Conservation (phyloP, 192 early-diverging fungal genomes). For the Jimgerdemannia lactiflua region DNA sequence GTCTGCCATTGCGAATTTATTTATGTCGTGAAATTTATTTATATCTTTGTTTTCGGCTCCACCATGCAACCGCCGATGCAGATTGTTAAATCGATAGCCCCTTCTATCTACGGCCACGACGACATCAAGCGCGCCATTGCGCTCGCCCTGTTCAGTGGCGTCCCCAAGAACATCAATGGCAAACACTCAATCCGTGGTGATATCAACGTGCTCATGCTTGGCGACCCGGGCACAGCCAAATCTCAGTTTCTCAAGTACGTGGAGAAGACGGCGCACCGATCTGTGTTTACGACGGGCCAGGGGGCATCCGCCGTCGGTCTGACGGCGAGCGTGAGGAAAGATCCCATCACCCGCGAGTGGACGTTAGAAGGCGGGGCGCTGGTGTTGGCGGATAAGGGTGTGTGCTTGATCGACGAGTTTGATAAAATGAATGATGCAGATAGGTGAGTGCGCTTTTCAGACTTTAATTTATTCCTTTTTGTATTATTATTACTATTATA, state of each 20-base stretch:
- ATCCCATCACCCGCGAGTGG: constrained; percentile 85
- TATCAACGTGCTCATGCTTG: constrained; percentile 95
- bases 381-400: constrained; percentile 83
- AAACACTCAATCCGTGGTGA: constrained; percentile 97
- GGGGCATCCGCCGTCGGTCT: constrained; percentile 84
- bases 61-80: no score
- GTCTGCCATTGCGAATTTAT: no score
- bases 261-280: constrained; percentile 81
- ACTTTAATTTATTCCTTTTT: neutral
- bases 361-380: constrained; percentile 87
- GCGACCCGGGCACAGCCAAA: constrained; percentile 87
- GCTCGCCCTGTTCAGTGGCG: constrained; percentile 93
- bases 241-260: constrained; percentile 86
- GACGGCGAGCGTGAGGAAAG: constrained; percentile 81
- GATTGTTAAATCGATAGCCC: constrained; percentile 93
- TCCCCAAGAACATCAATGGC: constrained; percentile 89
- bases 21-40: neutral
- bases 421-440: constrained; percentile 93
- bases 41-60: constrained; percentile 8
- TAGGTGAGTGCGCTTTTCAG: constrained; percentile 28
- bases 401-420: constrained; percentile 89
- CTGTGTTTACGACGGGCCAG: constrained; percentile 85
- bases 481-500: no score
- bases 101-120: constrained; percentile 99
- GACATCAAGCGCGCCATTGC: constrained; percentile 95